phyloP scores from a whole-genome alignment of 768 basidiomycete genomes.

The Cubamyces lactineus region DNA sequence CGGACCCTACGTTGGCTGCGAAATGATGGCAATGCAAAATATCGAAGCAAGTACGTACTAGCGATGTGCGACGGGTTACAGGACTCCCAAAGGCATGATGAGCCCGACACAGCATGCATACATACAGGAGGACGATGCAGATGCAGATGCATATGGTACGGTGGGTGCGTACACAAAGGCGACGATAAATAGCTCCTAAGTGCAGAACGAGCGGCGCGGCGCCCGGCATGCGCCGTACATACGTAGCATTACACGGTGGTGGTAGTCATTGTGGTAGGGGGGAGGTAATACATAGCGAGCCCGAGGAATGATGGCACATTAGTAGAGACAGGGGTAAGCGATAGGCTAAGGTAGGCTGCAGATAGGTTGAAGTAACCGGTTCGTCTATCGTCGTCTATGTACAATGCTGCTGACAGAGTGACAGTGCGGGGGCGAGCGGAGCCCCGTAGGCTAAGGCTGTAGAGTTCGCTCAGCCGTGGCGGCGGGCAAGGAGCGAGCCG shows the following conservation, averaged over 20 bases:
- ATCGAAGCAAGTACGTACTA: not conserved
- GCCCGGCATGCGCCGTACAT: not conserved
- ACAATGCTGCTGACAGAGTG: too few species aligned
- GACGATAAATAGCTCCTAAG: slow-evolving; percentile 15
- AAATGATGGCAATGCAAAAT: not conserved
- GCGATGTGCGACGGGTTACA: not conserved
- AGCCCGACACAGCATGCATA: too few species aligned
- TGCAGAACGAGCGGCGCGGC: slow-evolving; percentile 4
- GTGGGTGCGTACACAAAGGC: not conserved
- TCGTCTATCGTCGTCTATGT: too few species aligned
- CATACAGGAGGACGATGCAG: too few species aligned
- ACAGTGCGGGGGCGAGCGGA: slow-evolving; percentile 28
- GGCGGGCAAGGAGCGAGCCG: slow-evolving; percentile 64
- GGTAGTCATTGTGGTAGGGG: too few species aligned
- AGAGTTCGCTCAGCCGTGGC: slow-evolving; percentile 3
- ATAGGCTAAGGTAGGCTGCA: not conserved
- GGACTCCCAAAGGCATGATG: too few species aligned
- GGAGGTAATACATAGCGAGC: slow-evolving; percentile 14
- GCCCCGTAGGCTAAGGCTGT: too few species aligned
- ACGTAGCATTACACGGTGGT: slow-evolving; percentile 1
- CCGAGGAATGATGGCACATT: slow-evolving; percentile 1
- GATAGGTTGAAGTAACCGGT: not conserved
- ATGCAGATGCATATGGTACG: too few species aligned
- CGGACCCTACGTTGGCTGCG: slow-evolving; percentile 1
- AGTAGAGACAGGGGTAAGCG: slow-evolving; percentile 4